Evolutionary conservation across 257 asterid species (phyloP).

Genomic region (Linaria vulgaris): DNA sequence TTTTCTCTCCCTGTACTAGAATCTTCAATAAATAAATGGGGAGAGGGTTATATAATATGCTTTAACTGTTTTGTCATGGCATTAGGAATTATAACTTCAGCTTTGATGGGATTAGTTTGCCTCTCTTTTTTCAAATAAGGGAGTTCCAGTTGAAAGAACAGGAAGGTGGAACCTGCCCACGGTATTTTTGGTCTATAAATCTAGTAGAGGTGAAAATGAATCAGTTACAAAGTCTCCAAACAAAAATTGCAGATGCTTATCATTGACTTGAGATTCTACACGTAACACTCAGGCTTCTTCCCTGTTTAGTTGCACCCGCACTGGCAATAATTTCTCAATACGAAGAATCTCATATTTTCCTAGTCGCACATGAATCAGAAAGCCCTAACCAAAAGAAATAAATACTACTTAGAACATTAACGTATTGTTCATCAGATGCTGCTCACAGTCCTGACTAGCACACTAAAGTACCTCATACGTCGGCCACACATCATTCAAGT

Average conservation of each 20-base stretch:
- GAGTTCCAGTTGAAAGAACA: not conserved
- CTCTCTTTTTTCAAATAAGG: too few species aligned
- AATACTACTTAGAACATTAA: not conserved
- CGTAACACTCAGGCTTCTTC: slow-evolving; percentile 5
- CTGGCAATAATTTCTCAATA: not conserved
- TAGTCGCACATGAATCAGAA: slow-evolving; percentile 2
- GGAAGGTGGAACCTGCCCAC: not conserved
- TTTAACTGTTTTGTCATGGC: too few species aligned
- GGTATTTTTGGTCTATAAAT: too few species aligned
- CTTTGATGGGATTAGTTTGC: too few species aligned
- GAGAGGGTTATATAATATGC: too few species aligned
- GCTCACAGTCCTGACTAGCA: not conserved
- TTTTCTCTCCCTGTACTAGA: not conserved
- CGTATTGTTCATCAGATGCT: not conserved
- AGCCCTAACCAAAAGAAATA: not conserved
- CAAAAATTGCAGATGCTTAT: not conserved
- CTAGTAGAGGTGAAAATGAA: not conserved
- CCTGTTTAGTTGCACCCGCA: not conserved
- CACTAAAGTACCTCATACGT: not conserved
- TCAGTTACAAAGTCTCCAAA: not conserved
- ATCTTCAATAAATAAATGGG: not conserved
- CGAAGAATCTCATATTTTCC: not conserved
- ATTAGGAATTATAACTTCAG: too few species aligned
- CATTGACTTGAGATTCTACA: slow-evolving; percentile 6
- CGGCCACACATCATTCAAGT: slow-evolving; percentile 5